phyloP scores from a whole-genome alignment of 2,329 filamentous ascomycete genomes.

The Curvularia eragrostidis region DNA sequence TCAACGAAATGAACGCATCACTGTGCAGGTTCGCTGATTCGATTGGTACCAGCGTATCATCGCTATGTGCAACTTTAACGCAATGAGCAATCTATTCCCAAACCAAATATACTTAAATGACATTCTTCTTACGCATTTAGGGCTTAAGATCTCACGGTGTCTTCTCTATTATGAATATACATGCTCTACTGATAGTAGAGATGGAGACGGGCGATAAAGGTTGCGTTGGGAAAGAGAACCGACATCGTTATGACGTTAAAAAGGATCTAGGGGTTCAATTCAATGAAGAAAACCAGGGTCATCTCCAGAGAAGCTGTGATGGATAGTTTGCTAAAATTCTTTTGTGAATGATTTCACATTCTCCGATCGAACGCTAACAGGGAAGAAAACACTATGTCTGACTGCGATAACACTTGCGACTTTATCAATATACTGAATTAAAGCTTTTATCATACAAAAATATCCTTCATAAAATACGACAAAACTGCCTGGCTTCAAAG shows the following conservation, averaged over 20 bases:
- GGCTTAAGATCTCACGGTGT: too few species aligned
- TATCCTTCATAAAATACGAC: neutral
- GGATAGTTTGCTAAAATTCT: neutral
- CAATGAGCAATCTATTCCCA: neutral
- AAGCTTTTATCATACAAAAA: neutral
- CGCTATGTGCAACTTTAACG: neutral
- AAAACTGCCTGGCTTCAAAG: neutral
- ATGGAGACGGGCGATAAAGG: too few species aligned
- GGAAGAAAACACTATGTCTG: neutral
- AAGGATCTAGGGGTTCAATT: too few species aligned
- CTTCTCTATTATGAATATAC: too few species aligned
- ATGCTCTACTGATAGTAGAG: too few species aligned
- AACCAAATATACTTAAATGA: neutral
- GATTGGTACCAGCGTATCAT: neutral
- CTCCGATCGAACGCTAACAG: neutral
- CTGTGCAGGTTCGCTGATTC: neutral
- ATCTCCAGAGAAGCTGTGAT: too few species aligned
- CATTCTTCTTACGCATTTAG: too few species aligned
- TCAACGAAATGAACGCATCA: neutral
- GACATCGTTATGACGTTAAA: too few species aligned
- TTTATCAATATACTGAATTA: neutral
- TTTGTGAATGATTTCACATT: neutral
- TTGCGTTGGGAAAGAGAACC: too few species aligned
- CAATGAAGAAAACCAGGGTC: too few species aligned
- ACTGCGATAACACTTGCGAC: neutral